A percentile compares a stretch with the other conserved stretches of the same genome.
Conservation (phyloP, 805 yeast genomes). For the Hanseniaspora singularis region DNA sequence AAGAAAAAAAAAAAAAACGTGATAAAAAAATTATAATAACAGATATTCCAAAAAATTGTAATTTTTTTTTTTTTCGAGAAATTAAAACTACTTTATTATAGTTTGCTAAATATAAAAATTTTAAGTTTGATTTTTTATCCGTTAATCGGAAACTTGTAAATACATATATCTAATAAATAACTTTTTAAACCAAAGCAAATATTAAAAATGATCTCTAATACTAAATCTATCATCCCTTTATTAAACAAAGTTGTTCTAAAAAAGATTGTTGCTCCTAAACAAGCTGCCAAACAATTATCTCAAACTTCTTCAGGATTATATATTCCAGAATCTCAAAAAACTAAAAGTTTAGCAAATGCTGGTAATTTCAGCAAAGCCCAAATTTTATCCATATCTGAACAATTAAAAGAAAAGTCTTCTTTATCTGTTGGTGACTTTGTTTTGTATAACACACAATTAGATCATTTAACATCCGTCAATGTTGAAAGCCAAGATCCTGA, state of each 20-base stretch:
- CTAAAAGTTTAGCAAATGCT: background rate
- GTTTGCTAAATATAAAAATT: too few species aligned
- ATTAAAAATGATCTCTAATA: constrained; percentile 24
- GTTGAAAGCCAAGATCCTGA: background rate
- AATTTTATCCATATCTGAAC: constrained; percentile 2
- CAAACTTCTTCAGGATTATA: constrained; percentile 86
- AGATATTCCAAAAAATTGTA: too few species aligned
- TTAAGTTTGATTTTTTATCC: too few species aligned
- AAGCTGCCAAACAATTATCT: constrained; percentile 27
- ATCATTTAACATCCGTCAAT: constrained; percentile 38
- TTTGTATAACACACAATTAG: constrained; percentile 89
- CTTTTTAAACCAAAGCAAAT: background rate
- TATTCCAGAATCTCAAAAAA: constrained; percentile 53
- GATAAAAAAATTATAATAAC: too few species aligned
- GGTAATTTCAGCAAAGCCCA: constrained; percentile 13
- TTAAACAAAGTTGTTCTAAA: constrained; percentile 94
- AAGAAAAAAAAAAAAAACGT: too few species aligned
- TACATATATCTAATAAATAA: too few species aligned
- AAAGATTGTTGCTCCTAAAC: constrained; percentile 68
- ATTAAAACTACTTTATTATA: too few species aligned
- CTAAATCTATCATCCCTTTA: constrained; percentile 79
- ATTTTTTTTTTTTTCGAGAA: too few species aligned
- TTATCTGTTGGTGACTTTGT: constrained; percentile 89
- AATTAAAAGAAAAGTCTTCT: constrained; percentile 45
- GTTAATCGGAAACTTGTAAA: too few species aligned